Conservation (phyloP, 805 yeast species). For the Candida argentea region DNA sequence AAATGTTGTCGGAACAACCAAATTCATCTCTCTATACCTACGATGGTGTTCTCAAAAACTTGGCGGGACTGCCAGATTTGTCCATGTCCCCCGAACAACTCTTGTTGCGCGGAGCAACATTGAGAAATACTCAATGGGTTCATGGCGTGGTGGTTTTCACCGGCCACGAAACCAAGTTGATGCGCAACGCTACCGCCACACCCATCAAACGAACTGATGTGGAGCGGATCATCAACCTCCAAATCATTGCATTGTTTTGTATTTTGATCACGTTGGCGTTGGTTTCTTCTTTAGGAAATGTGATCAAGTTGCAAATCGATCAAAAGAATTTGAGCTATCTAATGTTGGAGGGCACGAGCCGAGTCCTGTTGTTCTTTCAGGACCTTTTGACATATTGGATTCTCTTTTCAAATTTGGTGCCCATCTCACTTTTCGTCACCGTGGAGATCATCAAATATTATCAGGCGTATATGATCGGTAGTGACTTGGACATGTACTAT, state of each 20-base stretch:
- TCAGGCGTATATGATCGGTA: conserved; percentile 88
- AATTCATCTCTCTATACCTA: conserved; percentile 89
- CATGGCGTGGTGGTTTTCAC: conserved; percentile 91
- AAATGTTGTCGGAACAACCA: conserved; percentile 79
- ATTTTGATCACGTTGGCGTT: conserved; percentile 67
- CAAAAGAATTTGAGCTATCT: conserved; percentile 51
- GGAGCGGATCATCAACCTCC: conserved; percentile 88
- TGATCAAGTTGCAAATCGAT: conserved; percentile 53
- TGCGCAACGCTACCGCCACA: conserved; percentile 98
- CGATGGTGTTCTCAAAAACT: conserved; percentile 72
- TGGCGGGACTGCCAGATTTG: conserved; percentile 39
- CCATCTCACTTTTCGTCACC: conserved; percentile 91
- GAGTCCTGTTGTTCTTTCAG: conserved; percentile 64
- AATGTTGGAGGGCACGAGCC: conserved; percentile 56
- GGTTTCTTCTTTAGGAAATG: conserved; percentile 83
- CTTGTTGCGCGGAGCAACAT: conserved; percentile 87
- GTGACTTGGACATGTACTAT: conserved; percentile 89
- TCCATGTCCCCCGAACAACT: conserved; percentile 87
- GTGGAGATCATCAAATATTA: conserved; percentile 92
- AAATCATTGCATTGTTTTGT: conserved; percentile 79
- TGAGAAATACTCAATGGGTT: conserved; percentile 91
- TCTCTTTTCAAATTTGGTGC: conserved; percentile 92
- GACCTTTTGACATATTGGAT: conserved; percentile 94
- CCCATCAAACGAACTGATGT: conserved; percentile 97
- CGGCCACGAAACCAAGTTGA: conserved; percentile 95